Percentiles rank a stretch among this genome's conserved stretches.
Evolutionary conservation across 257 asterid genomes (phyloP).

Genomic region (Petunia axillaris): DNA sequence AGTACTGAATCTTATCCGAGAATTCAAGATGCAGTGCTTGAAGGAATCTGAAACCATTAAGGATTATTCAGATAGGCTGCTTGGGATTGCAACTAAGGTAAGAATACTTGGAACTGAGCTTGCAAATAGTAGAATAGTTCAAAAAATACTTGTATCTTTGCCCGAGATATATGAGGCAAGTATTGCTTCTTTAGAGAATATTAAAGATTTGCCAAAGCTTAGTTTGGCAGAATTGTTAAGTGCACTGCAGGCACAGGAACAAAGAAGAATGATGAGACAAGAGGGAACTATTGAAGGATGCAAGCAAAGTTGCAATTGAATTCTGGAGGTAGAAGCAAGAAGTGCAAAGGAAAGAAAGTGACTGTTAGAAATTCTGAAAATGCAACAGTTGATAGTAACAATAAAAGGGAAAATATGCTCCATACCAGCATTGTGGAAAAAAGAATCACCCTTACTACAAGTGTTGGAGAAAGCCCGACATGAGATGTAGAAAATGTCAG

Average conservation of each 20-base stretch:
- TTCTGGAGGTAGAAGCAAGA: not conserved
- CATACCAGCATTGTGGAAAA: not conserved
- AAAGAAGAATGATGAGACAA: not conserved
- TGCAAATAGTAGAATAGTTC: not conserved
- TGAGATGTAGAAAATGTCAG: not conserved
- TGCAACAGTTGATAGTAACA: not conserved
- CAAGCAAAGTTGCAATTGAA: not conserved
- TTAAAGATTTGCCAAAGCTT: not conserved
- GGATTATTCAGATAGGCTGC: conserved; percentile 12
- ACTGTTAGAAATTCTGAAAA: no score
- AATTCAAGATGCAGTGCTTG: not conserved
- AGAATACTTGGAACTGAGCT: not conserved
- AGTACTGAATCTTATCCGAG: conserved; percentile 20
- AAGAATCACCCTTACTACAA: not conserved
- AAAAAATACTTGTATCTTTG: conserved; percentile 14
- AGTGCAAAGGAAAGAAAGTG: not conserved
- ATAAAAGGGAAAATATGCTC: not conserved
- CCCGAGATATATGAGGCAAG: conserved; percentile 18
- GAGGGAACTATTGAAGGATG: not conserved
- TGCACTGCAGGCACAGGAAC: no score
- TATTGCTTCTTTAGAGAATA: not conserved
- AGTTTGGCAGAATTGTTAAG: no score
- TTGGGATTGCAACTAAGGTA: not conserved
- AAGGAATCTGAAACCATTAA: not conserved
- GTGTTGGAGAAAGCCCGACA: conserved; percentile 5